phyloP scores from a whole-genome alignment of 306 rosid genomes.

The Prunus fruticosa region DNA sequence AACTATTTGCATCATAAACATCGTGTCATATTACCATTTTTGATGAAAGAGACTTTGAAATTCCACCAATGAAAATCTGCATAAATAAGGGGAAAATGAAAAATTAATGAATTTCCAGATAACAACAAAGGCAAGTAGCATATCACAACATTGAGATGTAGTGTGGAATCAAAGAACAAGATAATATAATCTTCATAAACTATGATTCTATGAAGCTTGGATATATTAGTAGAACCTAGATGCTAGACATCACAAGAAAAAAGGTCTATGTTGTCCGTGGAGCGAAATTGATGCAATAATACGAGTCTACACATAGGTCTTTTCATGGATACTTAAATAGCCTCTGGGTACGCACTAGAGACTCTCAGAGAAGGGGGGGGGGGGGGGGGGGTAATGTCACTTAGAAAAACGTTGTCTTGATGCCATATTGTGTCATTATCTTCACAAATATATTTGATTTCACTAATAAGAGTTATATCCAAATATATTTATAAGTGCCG shows the following conservation, averaged over 20 bases:
- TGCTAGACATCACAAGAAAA: background rate
- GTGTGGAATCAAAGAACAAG: background rate
- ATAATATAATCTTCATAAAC: background rate
- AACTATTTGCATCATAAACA: background rate
- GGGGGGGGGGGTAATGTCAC: background rate
- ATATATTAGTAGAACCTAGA: background rate
- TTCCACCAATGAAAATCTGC: conserved; percentile 91
- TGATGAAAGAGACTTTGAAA: conserved; percentile 68
- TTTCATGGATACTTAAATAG: background rate
- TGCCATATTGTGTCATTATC: background rate
- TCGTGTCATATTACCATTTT: conserved; percentile 54
- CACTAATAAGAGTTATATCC: too few species aligned
- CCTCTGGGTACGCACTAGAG: background rate
- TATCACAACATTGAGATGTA: background rate
- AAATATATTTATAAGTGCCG: too few species aligned
- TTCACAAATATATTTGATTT: too few species aligned
- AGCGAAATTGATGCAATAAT: background rate
- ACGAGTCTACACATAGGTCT: background rate
- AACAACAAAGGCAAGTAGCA: conserved; percentile 1
- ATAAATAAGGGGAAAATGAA: conserved; percentile 19
- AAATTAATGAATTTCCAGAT: background rate
- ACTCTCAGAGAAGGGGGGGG: too few species aligned
- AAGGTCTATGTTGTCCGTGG: background rate
- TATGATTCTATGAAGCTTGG: background rate
- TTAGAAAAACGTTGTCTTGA: background rate